phyloP scores from a whole-genome alignment of 2,329 filamentous ascomycete genomes.

The Penicillium crustosum region DNA sequence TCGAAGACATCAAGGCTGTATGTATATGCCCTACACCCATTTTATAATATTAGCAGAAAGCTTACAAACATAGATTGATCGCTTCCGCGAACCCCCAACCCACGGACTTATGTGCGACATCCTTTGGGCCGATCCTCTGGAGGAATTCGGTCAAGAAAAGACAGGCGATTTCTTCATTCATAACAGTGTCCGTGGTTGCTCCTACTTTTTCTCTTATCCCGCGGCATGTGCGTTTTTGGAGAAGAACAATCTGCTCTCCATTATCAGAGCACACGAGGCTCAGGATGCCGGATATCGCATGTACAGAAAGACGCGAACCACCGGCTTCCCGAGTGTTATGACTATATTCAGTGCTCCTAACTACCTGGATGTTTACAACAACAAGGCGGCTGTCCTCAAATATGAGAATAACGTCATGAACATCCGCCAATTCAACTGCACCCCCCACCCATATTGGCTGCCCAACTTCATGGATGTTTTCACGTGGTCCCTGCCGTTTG shows the following conservation, averaged over 20 bases:
- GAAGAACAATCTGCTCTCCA: slow-evolving; percentile 96
- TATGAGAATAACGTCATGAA: slow-evolving; percentile 99
- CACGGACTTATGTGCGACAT: slow-evolving; percentile 99
- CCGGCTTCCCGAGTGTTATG: slow-evolving; percentile 98
- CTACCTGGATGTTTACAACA: slow-evolving; percentile 99
- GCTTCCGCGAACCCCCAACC: slow-evolving; percentile 94
- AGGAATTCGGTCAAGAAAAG: slow-evolving; percentile 99
- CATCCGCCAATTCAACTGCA: slow-evolving; percentile 99
- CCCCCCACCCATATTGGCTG: slow-evolving; percentile 97
- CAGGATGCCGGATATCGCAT: slow-evolving; percentile 98
- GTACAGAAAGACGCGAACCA: slow-evolving; percentile 98
- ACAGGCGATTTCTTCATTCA: slow-evolving; percentile 96
- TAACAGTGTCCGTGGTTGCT: slow-evolving; percentile 97
- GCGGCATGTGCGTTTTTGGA: slow-evolving; percentile 96
- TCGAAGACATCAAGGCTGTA: slow-evolving; percentile 89
- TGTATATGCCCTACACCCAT: slow-evolving; percentile 35
- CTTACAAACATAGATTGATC: slow-evolving; percentile 69
- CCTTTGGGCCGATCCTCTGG: slow-evolving; percentile 95
- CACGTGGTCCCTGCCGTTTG: slow-evolving; percentile 98
- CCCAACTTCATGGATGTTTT: slow-evolving; percentile 99
- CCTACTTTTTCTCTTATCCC: slow-evolving; percentile 98
- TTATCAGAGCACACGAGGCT: slow-evolving; percentile 96
- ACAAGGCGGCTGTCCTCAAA: slow-evolving; percentile 97
- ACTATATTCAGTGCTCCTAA: slow-evolving; percentile 99
- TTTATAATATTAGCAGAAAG: background rate